A percentile compares a stretch with the other conserved stretches of the same genome.
phyloP scores from a whole-genome alignment of 305 asterid genomes.

The Caryopteris hybrid region DNA sequence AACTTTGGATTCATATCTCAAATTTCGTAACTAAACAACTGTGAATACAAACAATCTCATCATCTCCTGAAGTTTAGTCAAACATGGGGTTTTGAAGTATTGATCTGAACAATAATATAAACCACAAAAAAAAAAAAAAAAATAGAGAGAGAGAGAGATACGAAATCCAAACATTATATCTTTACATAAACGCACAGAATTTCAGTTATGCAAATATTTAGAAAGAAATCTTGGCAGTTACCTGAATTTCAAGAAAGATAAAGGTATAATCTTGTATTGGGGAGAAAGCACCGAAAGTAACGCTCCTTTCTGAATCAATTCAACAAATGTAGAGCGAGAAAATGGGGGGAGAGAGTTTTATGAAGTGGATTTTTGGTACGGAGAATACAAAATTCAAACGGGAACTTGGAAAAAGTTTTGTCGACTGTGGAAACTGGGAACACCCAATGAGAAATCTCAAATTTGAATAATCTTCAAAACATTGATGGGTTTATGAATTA shows the following conservation, averaged over 20 bases:
- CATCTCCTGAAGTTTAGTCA: neutral
- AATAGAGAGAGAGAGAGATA: too few relatives aligned
- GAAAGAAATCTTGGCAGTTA: conserved; percentile 15
- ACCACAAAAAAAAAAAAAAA: neutral
- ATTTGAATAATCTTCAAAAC: neutral
- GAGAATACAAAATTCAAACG: neutral
- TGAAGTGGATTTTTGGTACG: conserved; percentile 5
- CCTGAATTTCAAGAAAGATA: conserved; percentile 27
- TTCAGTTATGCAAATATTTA: neutral
- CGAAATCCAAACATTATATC: neutral
- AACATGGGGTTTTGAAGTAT: neutral
- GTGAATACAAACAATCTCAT: neutral
- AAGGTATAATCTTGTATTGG: conserved; percentile 11
- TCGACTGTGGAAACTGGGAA: neutral
- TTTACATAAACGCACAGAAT: neutral
- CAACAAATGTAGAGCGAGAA: conserved; percentile 20
- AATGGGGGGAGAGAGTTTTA: neutral
- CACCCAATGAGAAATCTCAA: neutral
- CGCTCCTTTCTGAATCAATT: conserved; percentile 20
- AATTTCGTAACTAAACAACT: neutral
- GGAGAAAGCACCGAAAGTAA: conserved; percentile 26
- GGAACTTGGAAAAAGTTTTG: neutral
- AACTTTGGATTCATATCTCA: neutral
- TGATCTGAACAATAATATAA: neutral
- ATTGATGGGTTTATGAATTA: too few relatives aligned